Evolutionary conservation across 371 early-diverging fungal genomes (phyloP).

Genomic region (Mortierella sp.): DNA sequence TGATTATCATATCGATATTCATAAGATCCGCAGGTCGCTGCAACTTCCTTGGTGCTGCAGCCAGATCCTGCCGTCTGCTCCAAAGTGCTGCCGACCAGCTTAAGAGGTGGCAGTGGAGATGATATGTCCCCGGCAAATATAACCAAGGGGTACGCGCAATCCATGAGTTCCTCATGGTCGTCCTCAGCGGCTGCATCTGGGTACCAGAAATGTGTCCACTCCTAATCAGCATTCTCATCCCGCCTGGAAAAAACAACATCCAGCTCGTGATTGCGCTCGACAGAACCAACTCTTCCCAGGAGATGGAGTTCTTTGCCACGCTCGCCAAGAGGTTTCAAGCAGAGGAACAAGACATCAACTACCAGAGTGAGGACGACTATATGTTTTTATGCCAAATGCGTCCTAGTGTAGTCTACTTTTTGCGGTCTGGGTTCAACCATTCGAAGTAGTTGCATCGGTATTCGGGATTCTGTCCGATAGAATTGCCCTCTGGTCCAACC

Average conservation of each 20-base stretch:
- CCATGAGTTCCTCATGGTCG: constrained; percentile 51
- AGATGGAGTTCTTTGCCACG: constrained; percentile 65
- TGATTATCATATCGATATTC: too few relatives aligned
- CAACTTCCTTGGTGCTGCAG: too few relatives aligned
- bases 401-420: constrained; percentile 7
- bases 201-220: constrained; percentile 56
- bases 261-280: constrained; percentile 63
- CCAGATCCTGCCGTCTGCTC: too few relatives aligned
- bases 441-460: constrained; percentile 71
- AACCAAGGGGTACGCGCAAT: too few relatives aligned
- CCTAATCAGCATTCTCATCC: constrained; percentile 57
- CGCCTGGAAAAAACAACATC: constrained; percentile 17
- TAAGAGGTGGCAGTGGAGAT: too few relatives aligned
- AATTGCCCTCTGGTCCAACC: constrained; percentile 58
- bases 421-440: constrained; percentile 59
- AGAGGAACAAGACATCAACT: constrained; percentile 61
- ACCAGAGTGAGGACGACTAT: constrained; percentile 67
- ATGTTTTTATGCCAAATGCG: constrained; percentile 56
- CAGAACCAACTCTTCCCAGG: constrained; percentile 64
- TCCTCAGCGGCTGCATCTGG: constrained; percentile 67
- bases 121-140: too few relatives aligned
- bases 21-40: too few relatives aligned
- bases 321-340: constrained; percentile 63
- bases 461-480: constrained; percentile 48
- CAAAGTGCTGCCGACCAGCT: too few relatives aligned